Evolutionary conservation across 2,329 filamentous ascomycete species (phyloP).

Genomic region (Septoria petroselini): DNA sequence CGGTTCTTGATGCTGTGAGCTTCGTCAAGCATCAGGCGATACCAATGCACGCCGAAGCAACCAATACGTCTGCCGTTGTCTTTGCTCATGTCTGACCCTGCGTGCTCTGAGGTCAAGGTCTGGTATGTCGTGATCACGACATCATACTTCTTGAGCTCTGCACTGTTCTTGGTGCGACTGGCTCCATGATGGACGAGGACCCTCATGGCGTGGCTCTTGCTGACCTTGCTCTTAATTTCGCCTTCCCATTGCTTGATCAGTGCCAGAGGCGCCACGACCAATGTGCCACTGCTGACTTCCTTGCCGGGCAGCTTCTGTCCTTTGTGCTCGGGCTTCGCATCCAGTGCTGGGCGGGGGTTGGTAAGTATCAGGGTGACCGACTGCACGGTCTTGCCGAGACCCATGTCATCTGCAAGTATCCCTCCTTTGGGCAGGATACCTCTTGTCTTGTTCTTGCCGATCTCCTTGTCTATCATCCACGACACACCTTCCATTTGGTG

Average conservation of each 20-base stretch:
- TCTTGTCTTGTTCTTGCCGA: constrained; percentile 78
- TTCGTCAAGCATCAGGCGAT: constrained; percentile 90
- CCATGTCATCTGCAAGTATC: constrained; percentile 96
- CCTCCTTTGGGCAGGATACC: constrained; percentile 80
- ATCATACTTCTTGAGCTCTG: constrained; percentile 79
- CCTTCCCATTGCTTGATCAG: constrained; percentile 96
- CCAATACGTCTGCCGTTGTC: constrained; percentile 68
- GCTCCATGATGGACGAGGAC: constrained; percentile 91
- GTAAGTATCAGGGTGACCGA: constrained; percentile 83
- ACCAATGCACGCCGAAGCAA: constrained; percentile 92
- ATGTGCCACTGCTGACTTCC: constrained; percentile 70
- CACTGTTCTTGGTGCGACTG: constrained; percentile 72
- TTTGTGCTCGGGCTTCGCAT: constrained; percentile 50
- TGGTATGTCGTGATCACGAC: constrained; percentile 98
- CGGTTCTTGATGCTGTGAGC: constrained; percentile 98
- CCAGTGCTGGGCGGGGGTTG: constrained; percentile 61
- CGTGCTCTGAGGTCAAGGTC: constrained; percentile 87
- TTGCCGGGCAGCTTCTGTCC: constrained; percentile 65
- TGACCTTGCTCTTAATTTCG: constrained; percentile 82
- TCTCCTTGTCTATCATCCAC: constrained; percentile 94
- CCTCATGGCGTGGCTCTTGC: constrained; percentile 64
- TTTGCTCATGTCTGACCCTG: constrained; percentile 60
- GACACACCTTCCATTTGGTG: constrained; percentile 91
- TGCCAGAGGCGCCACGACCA: constrained; percentile 89
- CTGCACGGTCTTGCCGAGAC: constrained; percentile 92